Percentiles rank a stretch among this genome's conserved stretches.
These are phyloP conservation scores for Shiraia sp. DNA, from an alignment of 2,329 filamentous ascomycete genomes.

Conservation along the genomic window DNA sequence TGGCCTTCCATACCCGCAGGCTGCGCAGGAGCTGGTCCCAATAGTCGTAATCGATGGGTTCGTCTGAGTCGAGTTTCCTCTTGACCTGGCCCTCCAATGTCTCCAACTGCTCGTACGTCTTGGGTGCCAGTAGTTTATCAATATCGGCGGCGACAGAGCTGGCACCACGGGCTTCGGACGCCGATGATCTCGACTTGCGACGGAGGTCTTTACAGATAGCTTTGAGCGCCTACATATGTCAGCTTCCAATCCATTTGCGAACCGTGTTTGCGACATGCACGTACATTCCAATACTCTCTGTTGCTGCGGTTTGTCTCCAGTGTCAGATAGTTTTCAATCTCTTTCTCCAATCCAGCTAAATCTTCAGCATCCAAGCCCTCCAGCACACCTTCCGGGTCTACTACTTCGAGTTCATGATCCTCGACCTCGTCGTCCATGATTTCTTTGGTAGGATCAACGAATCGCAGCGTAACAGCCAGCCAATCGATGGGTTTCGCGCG, in stretches of 20 bases:
- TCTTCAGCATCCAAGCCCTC: slow-evolving; percentile 69
- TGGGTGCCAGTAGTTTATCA: slow-evolving; percentile 82
- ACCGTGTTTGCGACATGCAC: slow-evolving; percentile 16
- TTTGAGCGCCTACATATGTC: slow-evolving; percentile 67
- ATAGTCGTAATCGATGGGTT: slow-evolving; percentile 94
- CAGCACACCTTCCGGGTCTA: slow-evolving; percentile 80
- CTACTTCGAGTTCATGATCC: slow-evolving; percentile 73
- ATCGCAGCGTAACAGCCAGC: slow-evolving; percentile 86
- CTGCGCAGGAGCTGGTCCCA: slow-evolving; percentile 92
- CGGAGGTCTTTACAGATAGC: slow-evolving; percentile 78
- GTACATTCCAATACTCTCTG: slow-evolving; percentile 80
- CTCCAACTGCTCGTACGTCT: slow-evolving; percentile 84
- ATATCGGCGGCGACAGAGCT: slow-evolving; percentile 85
- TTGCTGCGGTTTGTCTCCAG: slow-evolving; percentile 80
- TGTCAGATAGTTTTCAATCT: slow-evolving; percentile 77
- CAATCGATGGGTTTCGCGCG: slow-evolving; percentile 92
- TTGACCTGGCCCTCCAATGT: slow-evolving; percentile 84
- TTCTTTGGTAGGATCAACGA: slow-evolving; percentile 83
- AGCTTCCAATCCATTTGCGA: too few relatives aligned
- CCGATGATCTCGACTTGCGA: slow-evolving; percentile 64
- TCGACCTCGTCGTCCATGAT: slow-evolving; percentile 80
- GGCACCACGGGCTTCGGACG: slow-evolving; percentile 73
- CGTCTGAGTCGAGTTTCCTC: slow-evolving; percentile 81
- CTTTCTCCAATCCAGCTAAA: slow-evolving; percentile 75
- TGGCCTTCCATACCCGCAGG: slow-evolving; percentile 87